phyloP scores from a whole-genome alignment of 257 asterid species.

The Cruciata laevipes region DNA sequence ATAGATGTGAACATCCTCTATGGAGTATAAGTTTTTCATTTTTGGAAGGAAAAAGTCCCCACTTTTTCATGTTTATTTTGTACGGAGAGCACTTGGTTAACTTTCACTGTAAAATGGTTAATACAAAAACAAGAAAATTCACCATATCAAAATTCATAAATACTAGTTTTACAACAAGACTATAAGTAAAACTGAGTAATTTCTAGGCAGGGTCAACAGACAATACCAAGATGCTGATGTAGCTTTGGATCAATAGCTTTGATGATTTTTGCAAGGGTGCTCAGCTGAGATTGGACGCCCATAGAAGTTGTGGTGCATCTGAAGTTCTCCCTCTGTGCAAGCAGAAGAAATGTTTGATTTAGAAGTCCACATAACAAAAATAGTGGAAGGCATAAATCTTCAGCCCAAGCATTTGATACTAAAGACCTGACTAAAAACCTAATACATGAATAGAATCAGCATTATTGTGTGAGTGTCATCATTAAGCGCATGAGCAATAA shows the following conservation, averaged over 20 bases:
- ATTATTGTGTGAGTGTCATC: neutral
- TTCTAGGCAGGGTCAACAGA: constrained; percentile 18
- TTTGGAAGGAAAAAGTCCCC: neutral
- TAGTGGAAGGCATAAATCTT: neutral
- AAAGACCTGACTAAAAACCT: neutral
- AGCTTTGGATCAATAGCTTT: constrained; percentile 88
- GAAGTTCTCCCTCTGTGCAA: constrained; percentile 76
- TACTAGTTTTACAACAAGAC: constrained; percentile 1
- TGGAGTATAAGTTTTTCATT: neutral
- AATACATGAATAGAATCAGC: neutral
- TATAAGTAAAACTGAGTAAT: constrained; percentile 7
- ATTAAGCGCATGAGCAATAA: neutral
- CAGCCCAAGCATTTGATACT: neutral
- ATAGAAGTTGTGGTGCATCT: constrained; percentile 66
- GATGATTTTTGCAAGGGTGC: constrained; percentile 71
- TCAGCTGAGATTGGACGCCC: constrained; percentile 92
- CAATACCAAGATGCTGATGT: constrained; percentile 88
- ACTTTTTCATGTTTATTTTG: neutral
- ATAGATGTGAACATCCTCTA: neutral
- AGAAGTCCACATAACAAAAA: constrained; percentile 17
- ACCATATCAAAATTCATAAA: neutral
- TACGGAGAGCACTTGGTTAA: neutral
- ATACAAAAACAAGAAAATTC: neutral
- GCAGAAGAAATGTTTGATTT: constrained; percentile 23
- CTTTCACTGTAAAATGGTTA: neutral